Base-by-base conservation (phyloP, 257 asterid genomes). In the Salvia splendens region DNA sequence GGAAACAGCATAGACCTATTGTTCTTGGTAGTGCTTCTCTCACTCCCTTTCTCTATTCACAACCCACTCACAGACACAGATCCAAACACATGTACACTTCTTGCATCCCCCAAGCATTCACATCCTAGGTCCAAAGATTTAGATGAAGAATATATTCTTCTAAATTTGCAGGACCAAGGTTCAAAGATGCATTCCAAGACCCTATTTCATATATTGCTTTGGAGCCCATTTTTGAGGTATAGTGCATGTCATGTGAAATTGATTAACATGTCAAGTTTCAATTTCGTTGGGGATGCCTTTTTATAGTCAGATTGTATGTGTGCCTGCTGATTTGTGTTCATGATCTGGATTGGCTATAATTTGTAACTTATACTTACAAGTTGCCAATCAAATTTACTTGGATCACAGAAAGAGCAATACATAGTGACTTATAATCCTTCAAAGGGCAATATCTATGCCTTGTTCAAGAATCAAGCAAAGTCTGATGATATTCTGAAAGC, bases 401-500 rank as follows among this genome's bases (percentile, higher is more conserved):
- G 60, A 68, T 67, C 12, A 78, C 91, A 94, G 99, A 87, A 86
- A 78, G 99, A 94, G 80, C 83, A 46, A 51, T 94, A 94, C 75
- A 76, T 90, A 17, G 89, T 91, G 73, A 79, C 97, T 14, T 91
- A 84, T 79, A 94, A 85, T 86, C 94, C 99, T 79, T 72, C 79
- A 1, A 94, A 84, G 84, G 96, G 93, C 9, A 84, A 86, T 65
- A 75, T 94, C 36, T 94, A 84, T 65, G 98, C 97, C 40, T 74
- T 94, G 76, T 84, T 94, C 85, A 94, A 91, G 91, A 92, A 87
- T 79, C 89, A 89, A 84, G 99, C 99, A 5, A 91, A 87, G 87
- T 80, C 98, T 53, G 98, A 94, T 73, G 99, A 94, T 76, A 89
- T 94, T 60, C 54, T 91, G 86, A 94, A 94, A 82, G 96, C 99